Evolutionary conservation across 768 basidiomycete species (phyloP), one percentile per base, ranked within the genome.

Genomic region (Leccinum ochraceum): DNA sequence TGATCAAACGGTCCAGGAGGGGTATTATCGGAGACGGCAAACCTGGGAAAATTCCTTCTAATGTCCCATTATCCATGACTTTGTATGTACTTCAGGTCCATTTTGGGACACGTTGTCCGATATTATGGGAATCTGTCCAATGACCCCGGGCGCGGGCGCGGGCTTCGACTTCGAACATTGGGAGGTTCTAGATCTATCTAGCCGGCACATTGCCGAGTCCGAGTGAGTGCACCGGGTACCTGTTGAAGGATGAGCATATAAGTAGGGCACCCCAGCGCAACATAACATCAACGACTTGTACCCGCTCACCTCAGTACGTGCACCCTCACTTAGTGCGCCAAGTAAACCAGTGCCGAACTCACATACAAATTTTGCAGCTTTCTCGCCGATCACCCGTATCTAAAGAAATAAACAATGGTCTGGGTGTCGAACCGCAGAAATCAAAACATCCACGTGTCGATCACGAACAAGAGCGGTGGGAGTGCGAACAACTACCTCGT

Each of bases 401-500:
- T 39, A 17, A 16, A 42, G 46, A 17, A 17, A 22, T 7, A 49
- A 26, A 42, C 39, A 9, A 49, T 63, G 66, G 62, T 66, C 28
- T 67, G 66, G 65, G 51, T 67, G 6, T 63, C 66, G 16, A 67
- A 65, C 20, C 63, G 58, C 11, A 16, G 26, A 2, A 4, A 1
- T 17, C 14, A 34, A 8, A 4, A 7, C 6, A 53, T 65, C 20
- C 2, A 51, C 11, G 14, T 67, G 9, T 14, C 52, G 5, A 26
- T 67, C 5, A 59, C 66, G 11, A 65, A 58, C 46, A 20, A 24
- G 14, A 59, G 24, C 39, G 60, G 51, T 6, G 60, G 66, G 17
- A 58, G 58, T 26, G 44, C 53, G 1, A 4, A 14, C 0, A 1
- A 6, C 6, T 68, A 28, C 46, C 2, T n/a, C 3, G 3, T 68